Conservation (phyloP, 164 flowering plant species). For the Euptelea pleiosperma region DNA sequence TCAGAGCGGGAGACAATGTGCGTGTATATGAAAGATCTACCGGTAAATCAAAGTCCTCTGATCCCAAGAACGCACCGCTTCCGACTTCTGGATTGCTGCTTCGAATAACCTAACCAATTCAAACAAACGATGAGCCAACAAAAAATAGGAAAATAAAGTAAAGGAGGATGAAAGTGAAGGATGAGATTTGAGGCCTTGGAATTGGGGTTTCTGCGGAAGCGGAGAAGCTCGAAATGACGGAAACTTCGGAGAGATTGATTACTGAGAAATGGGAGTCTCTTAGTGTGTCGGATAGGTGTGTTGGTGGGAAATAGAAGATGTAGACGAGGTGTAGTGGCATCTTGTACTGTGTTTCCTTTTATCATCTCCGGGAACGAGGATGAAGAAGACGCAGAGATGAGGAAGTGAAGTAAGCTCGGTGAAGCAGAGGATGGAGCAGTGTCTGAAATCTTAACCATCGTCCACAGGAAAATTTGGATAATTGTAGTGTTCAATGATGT, state of each 20-base stretch:
- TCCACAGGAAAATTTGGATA: too few species aligned
- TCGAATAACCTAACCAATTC: conserved; percentile 8
- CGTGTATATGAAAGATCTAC: conserved; percentile 59
- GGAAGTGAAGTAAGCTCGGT: neutral
- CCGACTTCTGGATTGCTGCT: neutral
- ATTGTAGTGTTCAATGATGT: too few species aligned
- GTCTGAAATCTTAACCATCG: too few species aligned
- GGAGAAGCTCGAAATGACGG: neutral
- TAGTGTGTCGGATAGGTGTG: conserved; percentile 5
- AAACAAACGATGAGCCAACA: neutral
- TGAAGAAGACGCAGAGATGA: neutral
- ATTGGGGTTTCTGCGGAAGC: conserved; percentile 15
- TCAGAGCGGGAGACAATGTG: conserved; percentile 66
- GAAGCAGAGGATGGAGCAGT: too few species aligned
- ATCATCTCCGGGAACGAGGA: neutral
- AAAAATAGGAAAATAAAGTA: neutral
- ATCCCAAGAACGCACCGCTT: conserved; percentile 20
- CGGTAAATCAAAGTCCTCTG: conserved; percentile 38
- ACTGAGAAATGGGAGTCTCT: conserved; percentile 13
- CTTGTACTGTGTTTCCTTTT: neutral
- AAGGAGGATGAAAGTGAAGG: neutral
- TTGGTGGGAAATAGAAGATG: neutral
- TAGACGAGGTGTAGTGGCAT: conserved; percentile 1
- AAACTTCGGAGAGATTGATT: conserved; percentile 1
- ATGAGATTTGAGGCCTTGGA: conserved; percentile 13